Base-by-base conservation (phyloP, 2,329 filamentous ascomycete genomes). In the Ophiostoma sp. region DNA sequence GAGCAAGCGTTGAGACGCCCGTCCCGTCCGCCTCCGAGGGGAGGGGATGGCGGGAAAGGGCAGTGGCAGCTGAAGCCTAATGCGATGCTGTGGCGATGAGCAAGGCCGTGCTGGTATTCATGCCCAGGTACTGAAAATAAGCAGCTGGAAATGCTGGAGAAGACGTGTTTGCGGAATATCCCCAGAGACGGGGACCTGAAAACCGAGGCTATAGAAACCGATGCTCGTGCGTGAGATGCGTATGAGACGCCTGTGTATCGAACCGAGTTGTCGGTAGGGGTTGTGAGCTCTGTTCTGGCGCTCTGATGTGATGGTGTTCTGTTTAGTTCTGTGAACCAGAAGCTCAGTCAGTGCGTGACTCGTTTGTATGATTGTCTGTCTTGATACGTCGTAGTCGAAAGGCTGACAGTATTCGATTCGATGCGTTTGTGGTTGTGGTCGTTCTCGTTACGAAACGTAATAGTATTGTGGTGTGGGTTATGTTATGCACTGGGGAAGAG, bases 21-120 rank as follows among this genome's bases (percentile, higher is more conserved):
- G 83, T 84, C 84, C 77, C 84, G 84, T 81, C 84, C 81, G 82
- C 83, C 84, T 85, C 83, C 82, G 78, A 72, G 77, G 82, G 84
- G 83, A 85, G 83, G 80, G 80, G 81, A 83, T 84, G 85, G 84
- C 83, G 83, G 81, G 83, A 80, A 76, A 71, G 66, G 70, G 71
- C 63, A 67, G 66, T 72, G 70, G 73, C 74, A 64, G 67, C 18
- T 36, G 52, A 60, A 4, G 66, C 16, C 6, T 65, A 58, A 11
- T 55, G 18, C 36, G 45, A 40, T 1, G 58, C 45, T 16, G 60
- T 11, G 38, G 60, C 27, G 40, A 16, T 63, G 55, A 12, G 38
- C 44, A n/a, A 44, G 8, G 7, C 12, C 63, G 42, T 41, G 45
- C 36, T 27, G 55, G 27, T 14, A 36, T 62, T n/a, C 16, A 58